Conservation (phyloP, 306 rosid genomes). For the Arachis stenosperma region DNA sequence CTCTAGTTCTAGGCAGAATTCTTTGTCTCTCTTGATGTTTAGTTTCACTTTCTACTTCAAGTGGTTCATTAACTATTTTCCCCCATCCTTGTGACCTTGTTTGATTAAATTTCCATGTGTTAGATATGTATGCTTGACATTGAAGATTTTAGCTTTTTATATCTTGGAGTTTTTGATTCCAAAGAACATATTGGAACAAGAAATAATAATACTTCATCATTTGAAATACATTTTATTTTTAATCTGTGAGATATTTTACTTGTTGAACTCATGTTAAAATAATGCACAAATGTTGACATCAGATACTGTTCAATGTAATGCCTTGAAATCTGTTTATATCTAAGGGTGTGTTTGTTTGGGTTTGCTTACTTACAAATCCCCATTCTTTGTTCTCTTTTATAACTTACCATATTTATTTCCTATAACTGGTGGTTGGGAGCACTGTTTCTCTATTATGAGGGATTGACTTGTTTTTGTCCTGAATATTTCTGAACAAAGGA, state of each 20-base stretch:
- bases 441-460: slow-evolving; percentile 30
- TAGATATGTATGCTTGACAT: slow-evolving; percentile 27
- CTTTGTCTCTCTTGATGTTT: slow-evolving; percentile 10
- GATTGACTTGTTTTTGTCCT: slow-evolving; percentile 24
- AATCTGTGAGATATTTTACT: not conserved
- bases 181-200: slow-evolving; percentile 11
- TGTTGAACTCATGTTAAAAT: not conserved
- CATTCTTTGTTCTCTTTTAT: slow-evolving; percentile 28
- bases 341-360: slow-evolving; percentile 6
- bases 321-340: slow-evolving; percentile 7
- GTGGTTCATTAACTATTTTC: slow-evolving; percentile 25
- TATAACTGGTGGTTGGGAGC: slow-evolving; percentile 37
- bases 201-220: not conserved
- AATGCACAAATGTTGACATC: slow-evolving; percentile 9
- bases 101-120: slow-evolving; percentile 6
- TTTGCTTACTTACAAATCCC: slow-evolving; percentile 19
- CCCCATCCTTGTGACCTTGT: not conserved
- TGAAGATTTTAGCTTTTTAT: slow-evolving; percentile 19
- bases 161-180: not conserved
- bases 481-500: slow-evolving; percentile 9
- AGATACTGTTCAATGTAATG: slow-evolving; percentile 21
- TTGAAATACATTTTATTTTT: not conserved
- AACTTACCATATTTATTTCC: slow-evolving; percentile 28
- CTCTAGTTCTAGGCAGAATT: slow-evolving; percentile 31
- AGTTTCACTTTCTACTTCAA: slow-evolving; percentile 29